Percentiles rank a stretch among this genome's conserved stretches.
Evolutionary conservation across 805 yeast genomes (phyloP).

Genomic region (Yarrowia sp.): DNA sequence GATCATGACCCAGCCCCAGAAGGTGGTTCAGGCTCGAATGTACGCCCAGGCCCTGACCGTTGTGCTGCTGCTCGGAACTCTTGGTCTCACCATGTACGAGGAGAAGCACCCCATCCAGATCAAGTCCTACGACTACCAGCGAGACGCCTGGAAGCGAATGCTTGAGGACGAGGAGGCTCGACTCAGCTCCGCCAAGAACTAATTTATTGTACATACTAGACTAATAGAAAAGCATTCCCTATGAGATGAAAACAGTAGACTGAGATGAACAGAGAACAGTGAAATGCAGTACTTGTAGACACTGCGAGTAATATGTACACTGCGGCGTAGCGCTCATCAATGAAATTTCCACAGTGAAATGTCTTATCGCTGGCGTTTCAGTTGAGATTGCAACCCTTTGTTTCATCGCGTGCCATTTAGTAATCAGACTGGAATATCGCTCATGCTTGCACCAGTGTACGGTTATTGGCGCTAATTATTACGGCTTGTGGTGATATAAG

Average conservation of each 20-base stretch:
- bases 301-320: too few relatives aligned
- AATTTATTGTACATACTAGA: constrained; percentile 38
- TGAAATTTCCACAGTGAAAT: too few relatives aligned
- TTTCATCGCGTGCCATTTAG: background rate
- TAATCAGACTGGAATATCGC: background rate
- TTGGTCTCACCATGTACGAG: constrained; percentile 55
- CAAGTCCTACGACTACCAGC: constrained; percentile 34
- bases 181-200: constrained; percentile 21
- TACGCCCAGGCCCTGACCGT: constrained; percentile 87
- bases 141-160: constrained; percentile 59
- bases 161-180: constrained; percentile 55
- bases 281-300: too few relatives aligned
- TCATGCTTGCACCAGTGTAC: background rate
- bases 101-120: constrained; percentile 37
- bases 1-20: constrained; percentile 76
- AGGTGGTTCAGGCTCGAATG: constrained; percentile 88
- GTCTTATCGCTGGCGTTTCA: too few relatives aligned
- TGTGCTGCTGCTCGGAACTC: constrained; percentile 68
- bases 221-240: constrained; percentile 24
- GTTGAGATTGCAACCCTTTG: too few relatives aligned
- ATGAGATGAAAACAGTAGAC: too few relatives aligned
- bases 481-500: background rate
- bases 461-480: constrained; percentile 17
- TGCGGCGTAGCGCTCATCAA: too few relatives aligned
- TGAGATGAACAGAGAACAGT: too few relatives aligned